Percentiles rank a stretch among this genome's conserved stretches.
Conservation (phyloP, 208 protist genomes). For the Leishmania martiniquensis region DNA sequence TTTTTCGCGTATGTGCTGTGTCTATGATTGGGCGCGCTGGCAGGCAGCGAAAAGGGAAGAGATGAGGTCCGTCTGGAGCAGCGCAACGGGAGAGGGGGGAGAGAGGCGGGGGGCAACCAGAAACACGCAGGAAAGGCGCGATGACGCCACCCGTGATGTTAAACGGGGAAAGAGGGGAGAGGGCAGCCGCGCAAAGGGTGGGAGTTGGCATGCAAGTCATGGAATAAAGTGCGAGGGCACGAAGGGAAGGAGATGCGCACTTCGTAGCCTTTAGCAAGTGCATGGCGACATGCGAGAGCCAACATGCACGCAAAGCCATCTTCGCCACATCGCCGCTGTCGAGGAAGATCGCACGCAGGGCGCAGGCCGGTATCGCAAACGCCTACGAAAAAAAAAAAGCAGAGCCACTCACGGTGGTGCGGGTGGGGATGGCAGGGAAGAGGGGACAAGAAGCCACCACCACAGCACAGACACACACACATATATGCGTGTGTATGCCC, state of each 20-base stretch:
- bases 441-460: background rate
- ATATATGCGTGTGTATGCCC: background rate
- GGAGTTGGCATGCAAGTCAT: background rate
- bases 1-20: background rate
- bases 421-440: background rate
- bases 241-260: background rate
- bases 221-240: background rate
- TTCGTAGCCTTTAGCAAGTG: background rate
- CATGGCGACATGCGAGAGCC: background rate
- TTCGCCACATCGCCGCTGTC: background rate
- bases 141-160: background rate
- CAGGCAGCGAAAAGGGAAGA: background rate
- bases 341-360: background rate
- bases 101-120: background rate
- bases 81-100: background rate
- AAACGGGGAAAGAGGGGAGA: background rate
- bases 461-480: background rate
- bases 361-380: background rate
- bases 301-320: background rate
- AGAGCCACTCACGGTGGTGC: background rate
- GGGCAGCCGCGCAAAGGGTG: background rate
- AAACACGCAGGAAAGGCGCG: background rate
- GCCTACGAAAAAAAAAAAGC: no score
- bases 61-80: background rate
- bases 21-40: background rate